These are phyloP conservation scores for Excoecaria cochinchinensis DNA, from an alignment of 345 rosid genomes.

Conservation along the genomic window DNA sequence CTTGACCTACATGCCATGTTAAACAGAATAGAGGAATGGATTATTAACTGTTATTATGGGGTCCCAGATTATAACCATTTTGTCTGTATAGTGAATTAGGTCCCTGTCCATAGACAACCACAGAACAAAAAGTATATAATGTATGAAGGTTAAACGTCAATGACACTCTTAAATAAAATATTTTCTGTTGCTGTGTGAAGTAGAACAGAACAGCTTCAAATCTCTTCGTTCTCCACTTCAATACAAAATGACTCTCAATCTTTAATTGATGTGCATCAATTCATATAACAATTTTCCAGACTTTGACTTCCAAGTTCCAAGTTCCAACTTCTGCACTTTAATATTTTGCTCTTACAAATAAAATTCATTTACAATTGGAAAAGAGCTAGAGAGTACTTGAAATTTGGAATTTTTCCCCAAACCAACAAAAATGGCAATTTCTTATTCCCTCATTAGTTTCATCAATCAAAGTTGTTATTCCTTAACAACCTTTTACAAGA, in stretches of 20 bases:
- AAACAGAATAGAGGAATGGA: background rate
- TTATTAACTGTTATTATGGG: background rate
- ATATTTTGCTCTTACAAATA: background rate
- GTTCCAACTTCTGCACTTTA: background rate
- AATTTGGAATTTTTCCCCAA: no score
- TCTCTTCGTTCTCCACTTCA: background rate
- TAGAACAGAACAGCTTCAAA: background rate
- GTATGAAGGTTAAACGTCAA: no score
- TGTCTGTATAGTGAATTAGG: background rate
- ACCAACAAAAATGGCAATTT: background rate
- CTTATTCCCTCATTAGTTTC: background rate
- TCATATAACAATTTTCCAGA: background rate
- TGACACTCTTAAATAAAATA: background rate
- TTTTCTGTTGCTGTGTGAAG: background rate
- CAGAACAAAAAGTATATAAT: background rate
- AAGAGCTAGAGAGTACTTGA: background rate
- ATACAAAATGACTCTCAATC: background rate
- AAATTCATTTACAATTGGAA: background rate
- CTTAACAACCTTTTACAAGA: no score
- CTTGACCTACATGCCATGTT: background rate
- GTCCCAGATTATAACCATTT: background rate
- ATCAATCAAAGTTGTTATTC: background rate
- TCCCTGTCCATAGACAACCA: background rate
- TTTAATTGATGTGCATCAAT: background rate
- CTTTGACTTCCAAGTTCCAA: background rate